These are phyloP conservation scores for Raddia guianensis DNA, from an alignment of 176 grass and related monocot species.

Conservation along the genomic window DNA sequence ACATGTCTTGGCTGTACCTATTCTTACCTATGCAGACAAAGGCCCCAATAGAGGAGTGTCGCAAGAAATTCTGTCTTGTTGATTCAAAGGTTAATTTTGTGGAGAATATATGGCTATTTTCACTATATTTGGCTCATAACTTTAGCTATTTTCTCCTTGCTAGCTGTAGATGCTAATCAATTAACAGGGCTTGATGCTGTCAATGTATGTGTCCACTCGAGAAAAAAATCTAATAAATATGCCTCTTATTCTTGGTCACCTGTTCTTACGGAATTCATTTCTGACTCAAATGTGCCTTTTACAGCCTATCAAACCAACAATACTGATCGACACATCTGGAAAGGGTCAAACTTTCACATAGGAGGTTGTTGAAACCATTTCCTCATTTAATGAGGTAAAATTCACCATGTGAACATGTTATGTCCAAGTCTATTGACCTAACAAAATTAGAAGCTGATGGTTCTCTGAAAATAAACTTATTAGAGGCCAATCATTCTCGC, in stretches of 20 bases:
- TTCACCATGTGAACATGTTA: no score
- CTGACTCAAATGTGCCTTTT: slow-evolving; percentile 39
- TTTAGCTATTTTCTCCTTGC: slow-evolving; percentile 9
- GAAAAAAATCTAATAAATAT: neutral
- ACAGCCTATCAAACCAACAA: slow-evolving; percentile 86
- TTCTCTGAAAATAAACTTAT: slow-evolving; percentile 7
- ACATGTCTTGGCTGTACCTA: slow-evolving; percentile 7
- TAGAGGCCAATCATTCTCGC: slow-evolving; percentile 87
- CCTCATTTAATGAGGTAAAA: slow-evolving; percentile 80
- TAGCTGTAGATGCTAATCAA: slow-evolving; percentile 42
- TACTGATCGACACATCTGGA: slow-evolving; percentile 90
- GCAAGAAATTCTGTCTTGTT: slow-evolving; percentile 56
- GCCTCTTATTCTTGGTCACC: neutral
- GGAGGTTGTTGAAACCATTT: slow-evolving; percentile 83
- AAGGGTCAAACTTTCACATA: slow-evolving; percentile 96
- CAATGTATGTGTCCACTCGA: slow-evolving; percentile 14
- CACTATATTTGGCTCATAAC: neutral
- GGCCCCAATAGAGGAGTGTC: no score
- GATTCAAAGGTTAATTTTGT: slow-evolving; percentile 77
- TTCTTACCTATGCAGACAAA: neutral
- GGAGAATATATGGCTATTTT: neutral
- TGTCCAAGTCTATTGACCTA: neutral
- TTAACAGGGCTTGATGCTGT: slow-evolving; percentile 50
- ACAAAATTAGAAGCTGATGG: slow-evolving; percentile 10
- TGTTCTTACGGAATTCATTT: slow-evolving; percentile 17